Conservation (phyloP, 352 stramenopile genomes). For the Phytopythium ostracodes region DNA sequence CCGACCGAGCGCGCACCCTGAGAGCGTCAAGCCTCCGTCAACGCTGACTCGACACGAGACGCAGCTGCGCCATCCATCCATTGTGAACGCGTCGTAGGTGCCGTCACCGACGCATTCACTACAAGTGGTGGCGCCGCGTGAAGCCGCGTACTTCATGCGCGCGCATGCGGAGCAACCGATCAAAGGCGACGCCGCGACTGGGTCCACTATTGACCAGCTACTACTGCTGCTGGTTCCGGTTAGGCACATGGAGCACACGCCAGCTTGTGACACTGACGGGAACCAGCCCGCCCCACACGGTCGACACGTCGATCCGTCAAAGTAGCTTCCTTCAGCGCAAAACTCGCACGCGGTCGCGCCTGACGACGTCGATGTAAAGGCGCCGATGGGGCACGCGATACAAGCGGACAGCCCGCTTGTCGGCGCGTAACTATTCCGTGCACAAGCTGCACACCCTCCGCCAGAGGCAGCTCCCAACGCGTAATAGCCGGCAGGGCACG, state of each 20-base stretch:
- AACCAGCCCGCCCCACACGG: constrained; percentile 19
- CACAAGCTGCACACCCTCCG: constrained; percentile 41
- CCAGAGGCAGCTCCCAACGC: constrained; percentile 16
- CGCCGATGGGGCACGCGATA: constrained; percentile 26
- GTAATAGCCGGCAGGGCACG: constrained; percentile 36
- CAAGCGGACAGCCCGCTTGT: constrained; percentile 18
- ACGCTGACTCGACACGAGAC: constrained; percentile 32
- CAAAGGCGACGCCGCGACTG: constrained; percentile 4
- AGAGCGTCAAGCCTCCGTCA: constrained; percentile 8
- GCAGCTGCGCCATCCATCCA: constrained; percentile 53
- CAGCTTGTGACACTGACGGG: constrained; percentile 13
- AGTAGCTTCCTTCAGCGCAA: constrained; percentile 26
- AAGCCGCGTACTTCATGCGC: constrained; percentile 30
- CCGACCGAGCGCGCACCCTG: constrained; percentile 41
- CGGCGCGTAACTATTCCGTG: constrained; percentile 32
- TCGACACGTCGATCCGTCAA: constrained; percentile 26
- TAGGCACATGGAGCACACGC: constrained; percentile 34
- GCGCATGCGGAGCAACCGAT: constrained; percentile 35
- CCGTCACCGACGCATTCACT: constrained; percentile 17
- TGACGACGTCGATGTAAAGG: constrained; percentile 22
- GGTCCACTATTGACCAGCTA: constrained; percentile 1
- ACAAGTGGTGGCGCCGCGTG: constrained; percentile 25
- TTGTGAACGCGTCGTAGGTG: constrained; percentile 26
- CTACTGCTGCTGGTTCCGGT: constrained; percentile 31
- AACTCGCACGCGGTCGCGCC: constrained; percentile 25